These are phyloP conservation scores for Leishmania braziliensis DNA, from an alignment of 208 protist species.

Conservation along the genomic window DNA sequence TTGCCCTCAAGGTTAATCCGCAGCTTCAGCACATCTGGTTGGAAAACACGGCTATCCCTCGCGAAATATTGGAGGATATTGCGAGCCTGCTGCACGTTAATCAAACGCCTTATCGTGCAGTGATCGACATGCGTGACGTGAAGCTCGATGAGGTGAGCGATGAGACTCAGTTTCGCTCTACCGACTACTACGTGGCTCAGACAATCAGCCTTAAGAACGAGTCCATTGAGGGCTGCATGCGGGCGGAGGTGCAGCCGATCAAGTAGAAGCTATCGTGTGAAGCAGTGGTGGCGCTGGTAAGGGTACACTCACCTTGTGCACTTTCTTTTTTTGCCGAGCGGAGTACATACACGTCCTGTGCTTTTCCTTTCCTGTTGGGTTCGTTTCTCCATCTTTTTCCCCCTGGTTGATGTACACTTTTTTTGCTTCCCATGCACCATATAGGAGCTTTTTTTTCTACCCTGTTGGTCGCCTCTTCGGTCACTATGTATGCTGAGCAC, in stretches of 20 bases:
- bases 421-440: constrained; percentile 6
- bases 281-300: background rate
- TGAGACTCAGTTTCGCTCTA: constrained; percentile 67
- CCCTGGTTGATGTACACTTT: constrained; percentile 16
- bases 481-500: constrained; percentile 2
- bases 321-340: background rate
- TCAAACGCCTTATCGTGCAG: constrained; percentile 47
- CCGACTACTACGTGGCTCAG: constrained; percentile 73
- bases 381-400: background rate
- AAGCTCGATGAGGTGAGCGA: constrained; percentile 59
- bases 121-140: constrained; percentile 58
- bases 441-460: background rate
- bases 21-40: constrained; percentile 68
- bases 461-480: background rate
- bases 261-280: constrained; percentile 20
- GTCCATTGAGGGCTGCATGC: constrained; percentile 46
- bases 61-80: constrained; percentile 73
- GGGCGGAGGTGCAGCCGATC: constrained; percentile 30
- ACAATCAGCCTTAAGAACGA: constrained; percentile 50
- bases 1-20: constrained; percentile 79
- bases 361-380: background rate
- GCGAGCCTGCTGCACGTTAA: constrained; percentile 84
- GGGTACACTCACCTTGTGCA: background rate
- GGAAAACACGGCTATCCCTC: constrained; percentile 58
- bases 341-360: background rate